phyloP scores from a whole-genome alignment of 2,329 filamentous ascomycete genomes.

The Botrytis porri region DNA sequence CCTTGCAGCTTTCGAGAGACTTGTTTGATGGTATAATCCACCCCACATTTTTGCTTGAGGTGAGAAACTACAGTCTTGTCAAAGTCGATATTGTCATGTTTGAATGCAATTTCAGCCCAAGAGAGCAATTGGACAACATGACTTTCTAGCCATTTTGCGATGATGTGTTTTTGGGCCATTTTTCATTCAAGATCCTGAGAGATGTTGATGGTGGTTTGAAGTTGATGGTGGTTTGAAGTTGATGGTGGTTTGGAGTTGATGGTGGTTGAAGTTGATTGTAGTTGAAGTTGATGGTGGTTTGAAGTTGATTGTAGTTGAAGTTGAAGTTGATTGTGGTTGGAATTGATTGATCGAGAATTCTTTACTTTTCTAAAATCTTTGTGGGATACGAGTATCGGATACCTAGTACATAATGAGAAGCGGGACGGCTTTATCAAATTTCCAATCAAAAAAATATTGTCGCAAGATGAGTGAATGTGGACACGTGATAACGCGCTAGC shows the following conservation, averaged over 20 bases:
- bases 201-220: not conserved
- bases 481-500: not conserved
- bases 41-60: not conserved
- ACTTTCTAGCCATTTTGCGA: not conserved
- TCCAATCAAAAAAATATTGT: not conserved
- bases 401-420: not conserved
- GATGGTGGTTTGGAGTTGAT: too few relatives aligned
- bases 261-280: not conserved
- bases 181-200: not conserved
- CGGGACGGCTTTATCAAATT: not conserved
- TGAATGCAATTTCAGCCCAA: not conserved
- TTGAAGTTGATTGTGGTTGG: not conserved
- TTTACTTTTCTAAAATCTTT: not conserved
- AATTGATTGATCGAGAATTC: not conserved
- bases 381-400: not conserved
- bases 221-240: too few relatives aligned
- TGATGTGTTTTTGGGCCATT: not conserved
- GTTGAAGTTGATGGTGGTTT: not conserved
- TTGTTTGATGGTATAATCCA: not conserved
- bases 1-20: not conserved
- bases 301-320: too few relatives aligned
- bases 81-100: not conserved
- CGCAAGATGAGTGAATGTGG: not conserved
- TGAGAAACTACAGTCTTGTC: constrained; percentile 1
- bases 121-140: not conserved